A percentile compares a stretch with the other conserved stretches of the same genome.
These are phyloP conservation scores for Hypholoma sublateritium DNA, from an alignment of 768 basidiomycete species.

Conservation along the genomic window DNA sequence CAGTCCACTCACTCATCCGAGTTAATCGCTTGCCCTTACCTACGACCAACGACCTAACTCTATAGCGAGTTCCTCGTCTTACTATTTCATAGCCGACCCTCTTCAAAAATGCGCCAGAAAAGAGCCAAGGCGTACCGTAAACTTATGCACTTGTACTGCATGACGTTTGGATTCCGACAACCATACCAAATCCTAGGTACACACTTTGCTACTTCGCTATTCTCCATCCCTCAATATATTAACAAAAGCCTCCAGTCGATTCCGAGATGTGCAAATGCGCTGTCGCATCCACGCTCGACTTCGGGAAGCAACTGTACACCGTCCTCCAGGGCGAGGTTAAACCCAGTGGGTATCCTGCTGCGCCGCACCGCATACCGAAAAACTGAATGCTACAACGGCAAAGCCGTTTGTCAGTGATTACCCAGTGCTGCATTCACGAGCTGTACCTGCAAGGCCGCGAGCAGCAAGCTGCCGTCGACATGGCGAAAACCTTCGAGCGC, in stretches of 20 bases:
- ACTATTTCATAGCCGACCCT: background rate
- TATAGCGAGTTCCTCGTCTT: background rate
- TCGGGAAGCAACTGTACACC: constrained; percentile 69
- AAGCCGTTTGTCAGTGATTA: constrained; percentile 82
- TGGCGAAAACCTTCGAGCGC: constrained; percentile 92
- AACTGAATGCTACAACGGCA: constrained; percentile 35
- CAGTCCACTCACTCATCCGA: background rate
- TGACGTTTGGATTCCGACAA: constrained; percentile 87
- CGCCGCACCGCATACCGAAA: constrained; percentile 8
- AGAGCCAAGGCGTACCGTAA: constrained; percentile 93
- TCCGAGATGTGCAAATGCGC: constrained; percentile 77
- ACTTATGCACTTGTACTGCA: constrained; percentile 87
- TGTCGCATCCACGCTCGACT: constrained; percentile 68
- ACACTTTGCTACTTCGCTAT: constrained; percentile 17
- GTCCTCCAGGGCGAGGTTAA: constrained; percentile 89
- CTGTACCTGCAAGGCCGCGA: constrained; percentile 81
- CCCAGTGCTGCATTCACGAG: constrained; percentile 95
- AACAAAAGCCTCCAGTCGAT: constrained; percentile 59
- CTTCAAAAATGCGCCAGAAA: constrained; percentile 81
- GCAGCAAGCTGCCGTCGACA: constrained; percentile 75
- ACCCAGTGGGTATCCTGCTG: constrained; percentile 66
- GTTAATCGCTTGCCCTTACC: background rate
- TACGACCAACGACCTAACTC: no score
- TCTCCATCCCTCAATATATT: background rate
- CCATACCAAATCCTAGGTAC: constrained; percentile 92